Base-by-base conservation (phyloP, 495 filamentous ascomycete genomes). In the Daldinia decipiens region DNA sequence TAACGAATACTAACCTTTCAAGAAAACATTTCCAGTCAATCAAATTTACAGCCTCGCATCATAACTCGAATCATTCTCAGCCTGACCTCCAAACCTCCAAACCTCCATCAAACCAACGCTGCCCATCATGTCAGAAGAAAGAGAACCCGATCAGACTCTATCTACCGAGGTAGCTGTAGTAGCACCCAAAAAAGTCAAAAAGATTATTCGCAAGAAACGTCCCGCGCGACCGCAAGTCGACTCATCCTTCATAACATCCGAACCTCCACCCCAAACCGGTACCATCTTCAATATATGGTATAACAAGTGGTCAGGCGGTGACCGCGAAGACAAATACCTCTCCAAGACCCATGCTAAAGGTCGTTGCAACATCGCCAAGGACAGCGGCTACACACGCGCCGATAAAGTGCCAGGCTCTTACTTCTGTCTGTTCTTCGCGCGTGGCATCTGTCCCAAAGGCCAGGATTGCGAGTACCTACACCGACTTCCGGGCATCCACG, bases 201-300 rank as follows among this genome's bases (percentile, higher is more conserved):
- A 89, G 76, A 85, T 88, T 53, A 88, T 89, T 52, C 74, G 80
- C 17, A 91, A 90, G 79, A 90, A 89, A 77, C 84, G 90, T 13
- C 88, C 91, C 1, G 91, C 91, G 47, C 83, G 87, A 40, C 82
- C 85, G 0, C 87, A 98, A 80, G 89, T 97, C 66, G 96, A 99
- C 73, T 88, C 95, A 1, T 85, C 89, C 7, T 87, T 88, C n/a
- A 84, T 96, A 76, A 85, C 84, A 57, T 88, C 88, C 54, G 92
- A 96, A 66, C 90, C 90, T 1, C 92, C 95, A 1, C 90, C 91
- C 3, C 94, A 97, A 71, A 97, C 95, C 0, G 95, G 95, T 43
- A 94, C 92, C 0, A 90, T 92, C 57, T 99, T 95, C 85, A 98
- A 97, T 72, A 92, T 95, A 67, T 97, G 92, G 92, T 95, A 97